Percentiles rank a stretch among this genome's conserved stretches.
phyloP scores from a whole-genome alignment of 345 rosid species.

The Hypericum perforatum region DNA sequence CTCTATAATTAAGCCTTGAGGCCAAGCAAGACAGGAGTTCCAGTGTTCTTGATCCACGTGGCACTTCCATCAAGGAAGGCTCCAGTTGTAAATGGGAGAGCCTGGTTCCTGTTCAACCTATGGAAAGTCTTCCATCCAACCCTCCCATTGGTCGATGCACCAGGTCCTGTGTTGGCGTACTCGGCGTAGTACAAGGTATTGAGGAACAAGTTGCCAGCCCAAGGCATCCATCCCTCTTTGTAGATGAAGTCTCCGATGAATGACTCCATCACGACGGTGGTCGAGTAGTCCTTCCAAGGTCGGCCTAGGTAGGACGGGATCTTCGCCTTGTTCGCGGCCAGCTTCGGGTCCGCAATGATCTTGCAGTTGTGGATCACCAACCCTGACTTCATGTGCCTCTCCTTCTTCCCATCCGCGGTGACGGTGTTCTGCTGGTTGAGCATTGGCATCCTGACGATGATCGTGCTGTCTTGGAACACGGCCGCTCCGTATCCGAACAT shows the following conservation, averaged over 20 bases:
- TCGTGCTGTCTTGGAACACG: constrained; percentile 19
- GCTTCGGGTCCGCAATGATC: not conserved
- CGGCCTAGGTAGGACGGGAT: constrained; percentile 1
- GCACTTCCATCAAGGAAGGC: not conserved
- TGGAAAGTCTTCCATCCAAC: constrained; percentile 5
- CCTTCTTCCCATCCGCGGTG: constrained; percentile 6
- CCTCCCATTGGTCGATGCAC: constrained; percentile 4
- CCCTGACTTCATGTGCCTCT: not conserved
- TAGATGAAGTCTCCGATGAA: constrained; percentile 1
- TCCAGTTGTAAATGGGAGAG: not conserved
- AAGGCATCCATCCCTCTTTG: constrained; percentile 9
- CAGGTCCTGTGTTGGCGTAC: constrained; percentile 10
- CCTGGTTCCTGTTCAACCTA: not conserved
- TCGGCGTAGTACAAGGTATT: constrained; percentile 9
- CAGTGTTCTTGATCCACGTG: not conserved
- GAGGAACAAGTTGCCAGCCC: constrained; percentile 4
- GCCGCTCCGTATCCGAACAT: constrained; percentile 20
- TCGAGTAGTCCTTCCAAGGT: constrained; percentile 11
- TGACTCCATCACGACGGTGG: constrained; percentile 9
- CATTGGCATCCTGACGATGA: constrained; percentile 18
- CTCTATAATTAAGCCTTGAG: not conserved
- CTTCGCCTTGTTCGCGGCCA: not conserved
- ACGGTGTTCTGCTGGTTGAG: constrained; percentile 4
- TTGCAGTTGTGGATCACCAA: constrained; percentile 8
- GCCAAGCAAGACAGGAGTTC: not conserved